Evolutionary conservation across 176 grass and related monocot genomes (phyloP).

Genomic region (Echinochloa phyllopogon): DNA sequence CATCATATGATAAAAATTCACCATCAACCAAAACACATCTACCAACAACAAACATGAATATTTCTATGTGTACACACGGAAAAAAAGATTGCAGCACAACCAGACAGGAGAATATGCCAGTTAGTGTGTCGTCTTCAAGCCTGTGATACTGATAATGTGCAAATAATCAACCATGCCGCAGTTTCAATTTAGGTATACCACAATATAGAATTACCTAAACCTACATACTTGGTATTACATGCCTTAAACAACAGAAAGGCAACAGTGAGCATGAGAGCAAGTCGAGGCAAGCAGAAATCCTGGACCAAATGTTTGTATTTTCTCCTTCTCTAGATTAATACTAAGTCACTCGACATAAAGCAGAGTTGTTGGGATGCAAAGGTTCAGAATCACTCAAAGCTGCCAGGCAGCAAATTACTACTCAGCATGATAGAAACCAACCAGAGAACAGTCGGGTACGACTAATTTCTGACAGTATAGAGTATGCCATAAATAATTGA

Average conservation of each 20-base stretch:
- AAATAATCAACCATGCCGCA: constrained; percentile 15
- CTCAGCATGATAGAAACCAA: not conserved
- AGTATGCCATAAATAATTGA: not conserved
- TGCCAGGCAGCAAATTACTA: not conserved
- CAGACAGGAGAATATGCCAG: not conserved
- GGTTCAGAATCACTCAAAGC: not conserved
- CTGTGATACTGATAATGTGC: not conserved
- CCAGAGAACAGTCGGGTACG: constrained; percentile 1
- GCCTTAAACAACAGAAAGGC: constrained; percentile 3
- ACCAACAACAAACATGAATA: constrained; percentile 9
- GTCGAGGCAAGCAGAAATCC: not conserved
- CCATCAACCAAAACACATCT: not conserved
- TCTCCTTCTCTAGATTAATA: constrained; percentile 13
- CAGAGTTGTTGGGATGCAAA: not conserved
- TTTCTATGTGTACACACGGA: not conserved
- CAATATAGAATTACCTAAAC: not conserved
- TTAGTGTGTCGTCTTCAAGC: constrained; percentile 7
- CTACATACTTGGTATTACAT: not conserved
- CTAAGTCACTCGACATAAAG: not conserved
- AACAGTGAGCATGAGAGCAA: not conserved
- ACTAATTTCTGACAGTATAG: not conserved
- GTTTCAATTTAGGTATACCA: not conserved
- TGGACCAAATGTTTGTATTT: not conserved
- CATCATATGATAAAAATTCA: constrained; percentile 18
- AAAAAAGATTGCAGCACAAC: not conserved